Evolutionary conservation across 2,329 filamentous ascomycete species (phyloP).

Genomic region (Xylaria sp.): DNA sequence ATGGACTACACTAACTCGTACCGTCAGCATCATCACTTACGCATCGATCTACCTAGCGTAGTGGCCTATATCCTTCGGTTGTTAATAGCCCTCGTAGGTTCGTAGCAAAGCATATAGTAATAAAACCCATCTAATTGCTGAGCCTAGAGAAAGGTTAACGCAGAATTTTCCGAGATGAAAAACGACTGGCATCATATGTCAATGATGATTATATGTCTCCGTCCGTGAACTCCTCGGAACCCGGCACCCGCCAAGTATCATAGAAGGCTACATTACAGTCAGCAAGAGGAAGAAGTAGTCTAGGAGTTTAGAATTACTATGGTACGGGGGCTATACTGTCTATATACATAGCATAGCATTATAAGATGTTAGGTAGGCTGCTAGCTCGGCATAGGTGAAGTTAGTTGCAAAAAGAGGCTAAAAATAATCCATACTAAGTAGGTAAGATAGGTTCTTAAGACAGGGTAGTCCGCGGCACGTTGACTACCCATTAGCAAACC

Average conservation of each 20-base stretch:
- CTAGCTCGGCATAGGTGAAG: slow-evolving; percentile 2
- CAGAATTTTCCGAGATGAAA: background rate
- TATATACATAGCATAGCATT: background rate
- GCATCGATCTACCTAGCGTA: background rate
- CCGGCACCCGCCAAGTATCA: slow-evolving; percentile 16
- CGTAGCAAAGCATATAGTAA: background rate
- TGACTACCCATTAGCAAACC: background rate
- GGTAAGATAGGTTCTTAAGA: slow-evolving; percentile 2
- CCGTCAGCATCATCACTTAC: slow-evolving; percentile 9
- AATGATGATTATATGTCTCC: background rate
- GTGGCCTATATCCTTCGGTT: background rate
- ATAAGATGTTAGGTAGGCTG: background rate
- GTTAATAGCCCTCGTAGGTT: background rate
- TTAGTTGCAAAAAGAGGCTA: background rate
- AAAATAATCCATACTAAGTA: background rate
- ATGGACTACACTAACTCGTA: slow-evolving; percentile 16
- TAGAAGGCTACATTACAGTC: slow-evolving; percentile 19
- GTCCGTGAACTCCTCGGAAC: background rate
- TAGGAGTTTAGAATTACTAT: slow-evolving; percentile 22
- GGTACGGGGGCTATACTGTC: background rate
- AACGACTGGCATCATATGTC: background rate
- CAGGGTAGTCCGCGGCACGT: slow-evolving; percentile 3
- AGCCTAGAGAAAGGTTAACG: background rate
- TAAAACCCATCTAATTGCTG: background rate
- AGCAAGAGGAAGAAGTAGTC: slow-evolving; percentile 16